Percentiles rank a stretch among this genome's conserved stretches.
These are phyloP conservation scores for Eucalyptus pauciflora DNA, from an alignment of 345 rosid genomes.

Conservation along the genomic window DNA sequence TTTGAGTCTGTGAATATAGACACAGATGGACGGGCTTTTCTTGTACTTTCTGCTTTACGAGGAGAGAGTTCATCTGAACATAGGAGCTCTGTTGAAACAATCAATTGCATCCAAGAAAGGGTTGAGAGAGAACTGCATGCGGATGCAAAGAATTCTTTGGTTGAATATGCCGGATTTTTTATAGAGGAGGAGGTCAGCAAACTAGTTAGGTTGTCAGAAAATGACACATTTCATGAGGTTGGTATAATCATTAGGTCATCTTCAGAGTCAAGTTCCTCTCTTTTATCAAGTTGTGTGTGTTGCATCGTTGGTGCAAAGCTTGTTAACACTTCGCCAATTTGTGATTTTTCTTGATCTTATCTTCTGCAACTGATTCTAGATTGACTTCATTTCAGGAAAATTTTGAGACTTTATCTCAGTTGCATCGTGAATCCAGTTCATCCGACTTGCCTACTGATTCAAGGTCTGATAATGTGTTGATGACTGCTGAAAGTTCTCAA, in stretches of 20 bases:
- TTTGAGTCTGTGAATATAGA: constrained; percentile 15
- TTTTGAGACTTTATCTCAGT: constrained; percentile 7
- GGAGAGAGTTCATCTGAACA: constrained; percentile 11
- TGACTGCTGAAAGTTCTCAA: constrained; percentile 9
- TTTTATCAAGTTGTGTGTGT: not conserved
- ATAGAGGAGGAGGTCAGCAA: constrained; percentile 38
- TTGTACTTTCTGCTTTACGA: not conserved
- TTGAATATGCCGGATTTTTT: constrained; percentile 33
- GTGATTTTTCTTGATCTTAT: not conserved
- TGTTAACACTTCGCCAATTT: not conserved
- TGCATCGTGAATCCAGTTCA: not conserved
- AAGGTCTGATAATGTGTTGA: not conserved
- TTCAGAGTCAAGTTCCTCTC: not conserved
- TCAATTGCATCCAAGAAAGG: constrained; percentile 26
- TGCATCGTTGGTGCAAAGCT: not conserved
- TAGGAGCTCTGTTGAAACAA: constrained; percentile 1
- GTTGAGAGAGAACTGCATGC: constrained; percentile 52
- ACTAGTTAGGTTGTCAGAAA: constrained; percentile 9
- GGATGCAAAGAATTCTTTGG: constrained; percentile 32
- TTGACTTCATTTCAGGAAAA: constrained; percentile 24
- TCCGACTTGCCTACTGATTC: constrained; percentile 5
- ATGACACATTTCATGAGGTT: constrained; percentile 29
- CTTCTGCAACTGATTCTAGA: not conserved
- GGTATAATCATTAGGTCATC: not conserved
- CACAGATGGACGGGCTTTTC: not conserved